Conservation (phyloP, 2,329 filamentous ascomycete species). For the Epichloe uncinata region DNA sequence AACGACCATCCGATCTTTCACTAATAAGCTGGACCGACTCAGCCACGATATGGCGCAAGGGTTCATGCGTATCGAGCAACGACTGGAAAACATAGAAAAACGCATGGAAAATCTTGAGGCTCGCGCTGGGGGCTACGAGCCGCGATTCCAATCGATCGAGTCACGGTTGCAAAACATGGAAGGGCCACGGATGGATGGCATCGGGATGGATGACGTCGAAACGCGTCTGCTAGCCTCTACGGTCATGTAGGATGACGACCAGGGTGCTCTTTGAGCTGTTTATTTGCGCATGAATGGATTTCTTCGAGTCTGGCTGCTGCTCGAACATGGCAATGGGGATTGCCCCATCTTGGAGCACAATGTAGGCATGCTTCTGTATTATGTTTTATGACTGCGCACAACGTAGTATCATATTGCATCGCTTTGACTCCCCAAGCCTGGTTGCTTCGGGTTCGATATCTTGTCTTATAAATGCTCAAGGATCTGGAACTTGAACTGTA, state of each 20-base stretch:
- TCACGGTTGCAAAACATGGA: slow-evolving; percentile 29
- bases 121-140: slow-evolving; percentile 28
- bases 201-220: slow-evolving; percentile 33
- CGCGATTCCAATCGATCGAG: slow-evolving; percentile 31
- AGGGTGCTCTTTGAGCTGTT: not conserved
- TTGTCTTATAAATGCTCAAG: not conserved
- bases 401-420: not conserved
- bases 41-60: slow-evolving; percentile 42
- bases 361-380: not conserved
- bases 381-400: not conserved
- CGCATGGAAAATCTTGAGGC: slow-evolving; percentile 41
- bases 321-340: not conserved
- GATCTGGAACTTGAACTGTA: not conserved
- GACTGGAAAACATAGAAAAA: slow-evolving; percentile 39
- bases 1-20: slow-evolving; percentile 43
- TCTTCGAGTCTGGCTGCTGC: not conserved
- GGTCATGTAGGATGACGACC: slow-evolving; percentile 24
- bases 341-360: not conserved
- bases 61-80: slow-evolving; percentile 35
- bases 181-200: slow-evolving; percentile 27
- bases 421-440: not conserved
- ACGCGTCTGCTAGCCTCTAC: slow-evolving; percentile 28
- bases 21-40: slow-evolving; percentile 46
- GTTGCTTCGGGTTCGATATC: not conserved
- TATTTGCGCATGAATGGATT: not conserved